phyloP scores from a whole-genome alignment of 108 stramenopile genomes.

The Fragilariopsis cylindrus region DNA sequence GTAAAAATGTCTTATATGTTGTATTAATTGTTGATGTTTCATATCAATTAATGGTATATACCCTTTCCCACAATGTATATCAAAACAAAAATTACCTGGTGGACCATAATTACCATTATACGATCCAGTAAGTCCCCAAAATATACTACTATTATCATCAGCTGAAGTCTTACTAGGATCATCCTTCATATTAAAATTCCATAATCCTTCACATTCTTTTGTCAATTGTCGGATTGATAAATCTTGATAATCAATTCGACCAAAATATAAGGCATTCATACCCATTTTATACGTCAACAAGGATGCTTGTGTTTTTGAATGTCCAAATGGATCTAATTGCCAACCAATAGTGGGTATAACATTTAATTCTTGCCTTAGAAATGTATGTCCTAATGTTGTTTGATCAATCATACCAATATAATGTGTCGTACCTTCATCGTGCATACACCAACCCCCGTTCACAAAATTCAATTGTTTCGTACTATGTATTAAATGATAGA shows the following conservation, averaged over 20 bases:
- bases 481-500: constrained; percentile 66
- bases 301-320: constrained; percentile 90
- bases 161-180: background rate
- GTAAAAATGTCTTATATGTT: constrained; percentile 55
- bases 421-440: constrained; percentile 94
- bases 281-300: constrained; percentile 79
- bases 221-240: constrained; percentile 61
- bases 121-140: constrained; percentile 87
- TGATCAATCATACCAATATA: constrained; percentile 97
- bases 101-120: constrained; percentile 81
- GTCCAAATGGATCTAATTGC: constrained; percentile 99
- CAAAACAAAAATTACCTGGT: constrained; percentile 82
- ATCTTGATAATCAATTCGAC: constrained; percentile 95
- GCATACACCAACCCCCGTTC: constrained; percentile 99
- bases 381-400: constrained; percentile 91
- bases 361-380: constrained; percentile 80
- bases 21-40: constrained; percentile 34
- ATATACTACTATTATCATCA: constrained; percentile 45
- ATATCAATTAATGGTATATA: constrained; percentile 61
- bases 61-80: constrained; percentile 47
- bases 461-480: constrained; percentile 78
- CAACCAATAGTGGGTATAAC: constrained; percentile 88
- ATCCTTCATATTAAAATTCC: constrained; percentile 56
- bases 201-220: constrained; percentile 80
- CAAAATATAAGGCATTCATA: constrained; percentile 93